Evolutionary conservation across 805 yeast species (phyloP).

Genomic region (Candida broadrunensis): DNA sequence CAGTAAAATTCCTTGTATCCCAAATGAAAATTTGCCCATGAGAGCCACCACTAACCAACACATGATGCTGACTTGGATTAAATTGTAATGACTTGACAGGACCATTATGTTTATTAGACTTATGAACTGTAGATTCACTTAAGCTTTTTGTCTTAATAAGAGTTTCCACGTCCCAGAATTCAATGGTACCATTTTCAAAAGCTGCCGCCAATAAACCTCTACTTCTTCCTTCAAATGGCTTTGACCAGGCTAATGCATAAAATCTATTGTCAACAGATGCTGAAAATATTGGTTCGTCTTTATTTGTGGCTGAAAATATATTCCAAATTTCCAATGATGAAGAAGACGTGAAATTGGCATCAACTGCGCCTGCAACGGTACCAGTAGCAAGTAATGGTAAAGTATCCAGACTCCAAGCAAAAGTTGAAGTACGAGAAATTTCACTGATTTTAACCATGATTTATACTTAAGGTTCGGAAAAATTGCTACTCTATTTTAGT

Average conservation of each 20-base stretch:
- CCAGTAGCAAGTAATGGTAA: constrained; percentile 85
- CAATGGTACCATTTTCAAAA: constrained; percentile 75
- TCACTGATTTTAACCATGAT: constrained; percentile 80
- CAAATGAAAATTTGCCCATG: constrained; percentile 86
- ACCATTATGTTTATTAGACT: constrained; percentile 58
- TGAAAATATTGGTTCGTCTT: constrained; percentile 30
- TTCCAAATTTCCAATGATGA: constrained; percentile 82
- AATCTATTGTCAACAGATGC: constrained; percentile 44
- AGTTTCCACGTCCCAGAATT: constrained; percentile 71
- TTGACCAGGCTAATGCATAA: constrained; percentile 83
- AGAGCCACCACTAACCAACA: constrained; percentile 85
- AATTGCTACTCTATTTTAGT: too few species aligned
- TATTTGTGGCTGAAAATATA: constrained; percentile 41
- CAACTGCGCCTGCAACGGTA: constrained; percentile 94
- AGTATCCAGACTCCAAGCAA: constrained; percentile 86
- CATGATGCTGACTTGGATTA: constrained; percentile 67
- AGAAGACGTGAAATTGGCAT: constrained; percentile 76
- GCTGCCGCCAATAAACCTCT: constrained; percentile 79
- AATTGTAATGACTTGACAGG: constrained; percentile 73
- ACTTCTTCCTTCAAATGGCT: constrained; percentile 46
- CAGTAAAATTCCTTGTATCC: constrained; percentile 71
- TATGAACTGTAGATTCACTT: constrained; percentile 44
- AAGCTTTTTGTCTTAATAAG: constrained; percentile 40
- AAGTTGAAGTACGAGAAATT: constrained; percentile 82
- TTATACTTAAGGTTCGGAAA: not conserved